Evolutionary conservation across 345 rosid genomes (phyloP), one percentile per base, ranked within the genome.

Genomic region (Erodium maritimum): DNA sequence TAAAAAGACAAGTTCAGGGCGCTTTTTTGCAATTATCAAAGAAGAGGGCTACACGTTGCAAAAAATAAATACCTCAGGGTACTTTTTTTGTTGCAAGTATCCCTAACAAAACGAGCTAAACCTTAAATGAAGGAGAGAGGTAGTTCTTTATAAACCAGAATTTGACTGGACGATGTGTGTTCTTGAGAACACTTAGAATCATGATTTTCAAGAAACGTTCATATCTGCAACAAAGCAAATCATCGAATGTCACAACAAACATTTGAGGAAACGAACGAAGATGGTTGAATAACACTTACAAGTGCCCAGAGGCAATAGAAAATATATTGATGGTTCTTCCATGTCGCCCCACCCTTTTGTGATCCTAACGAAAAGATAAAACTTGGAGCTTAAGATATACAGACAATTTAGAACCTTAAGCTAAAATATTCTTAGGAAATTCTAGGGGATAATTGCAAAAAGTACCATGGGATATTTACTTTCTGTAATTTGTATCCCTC

Each of bases 101-200:
- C n/a, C n/a, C n/a, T n/a, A n/a, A n/a, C n/a, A n/a, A 51, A 21
- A 58, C 23, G 37, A 8, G 50, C 11, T 46, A 20, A 65, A 93
- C 99, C 99, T 93, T 90, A 67, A 93, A 93, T 68, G 82, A 95
- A 63, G 99, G 99, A 55, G 99, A 90, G 55, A 93, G 94, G 74
- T 90, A 93, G 72, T 93, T 93, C 83, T 93, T 93, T 69, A 93
- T 93, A 75, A 93, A 93, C 99, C 99, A 93, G 79, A 93, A 93
- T 68, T 93, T 93, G 71, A 93, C 88, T 0, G 96, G 97, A 42
- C 97, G 97, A 55, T 52, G 34, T 20, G 97, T 90, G 76, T 85
- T 93, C 85, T 87, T 93, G 65, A 90, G 74, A 67, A 93, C 97
- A 69, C 91, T 89, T 50, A 93, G 79, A 69, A 93, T 93, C 99